Conservation (phyloP, 805 yeast genomes). For the Candida palmyrensis region DNA sequence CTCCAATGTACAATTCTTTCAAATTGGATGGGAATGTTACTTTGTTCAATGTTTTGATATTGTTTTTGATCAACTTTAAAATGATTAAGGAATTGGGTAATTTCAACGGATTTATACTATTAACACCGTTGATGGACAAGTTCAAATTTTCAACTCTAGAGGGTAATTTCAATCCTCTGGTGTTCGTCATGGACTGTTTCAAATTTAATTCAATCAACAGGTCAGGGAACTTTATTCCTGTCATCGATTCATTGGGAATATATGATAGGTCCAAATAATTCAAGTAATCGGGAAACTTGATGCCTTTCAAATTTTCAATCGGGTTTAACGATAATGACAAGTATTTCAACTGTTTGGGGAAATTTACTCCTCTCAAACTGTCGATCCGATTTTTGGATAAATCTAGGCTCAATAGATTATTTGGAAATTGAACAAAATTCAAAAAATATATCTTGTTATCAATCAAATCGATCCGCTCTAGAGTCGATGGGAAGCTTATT, state of each 20-base stretch:
- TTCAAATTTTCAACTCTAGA: slow-evolving; percentile 24
- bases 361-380: slow-evolving; percentile 29
- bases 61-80: slow-evolving; percentile 33
- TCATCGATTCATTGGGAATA: slow-evolving; percentile 42
- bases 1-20: slow-evolving; percentile 34
- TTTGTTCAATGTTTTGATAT: slow-evolving; percentile 40
- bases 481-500: slow-evolving; percentile 27
- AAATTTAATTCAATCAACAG: slow-evolving; percentile 29
- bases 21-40: slow-evolving; percentile 34
- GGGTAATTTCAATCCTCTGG: slow-evolving; percentile 39
- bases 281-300: slow-evolving; percentile 33
- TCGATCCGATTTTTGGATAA: slow-evolving; percentile 37
- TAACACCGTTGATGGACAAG: slow-evolving; percentile 36
- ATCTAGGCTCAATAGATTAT: slow-evolving; percentile 23
- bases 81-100: slow-evolving; percentile 36
- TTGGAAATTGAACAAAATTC: slow-evolving; percentile 35
- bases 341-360: slow-evolving; percentile 26
- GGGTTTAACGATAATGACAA: slow-evolving; percentile 35
- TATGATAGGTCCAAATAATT: slow-evolving; percentile 35
- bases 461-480: slow-evolving; percentile 27
- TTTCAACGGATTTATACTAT: slow-evolving; percentile 40
- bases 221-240: slow-evolving; percentile 43
- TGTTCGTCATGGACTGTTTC: slow-evolving; percentile 41
- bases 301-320: slow-evolving; percentile 38
- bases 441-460: slow-evolving; percentile 36